Evolutionary conservation across 345 rosid genomes (phyloP), one percentile per base, ranked within the genome.

Genomic region (Hirschfeldia incana): DNA sequence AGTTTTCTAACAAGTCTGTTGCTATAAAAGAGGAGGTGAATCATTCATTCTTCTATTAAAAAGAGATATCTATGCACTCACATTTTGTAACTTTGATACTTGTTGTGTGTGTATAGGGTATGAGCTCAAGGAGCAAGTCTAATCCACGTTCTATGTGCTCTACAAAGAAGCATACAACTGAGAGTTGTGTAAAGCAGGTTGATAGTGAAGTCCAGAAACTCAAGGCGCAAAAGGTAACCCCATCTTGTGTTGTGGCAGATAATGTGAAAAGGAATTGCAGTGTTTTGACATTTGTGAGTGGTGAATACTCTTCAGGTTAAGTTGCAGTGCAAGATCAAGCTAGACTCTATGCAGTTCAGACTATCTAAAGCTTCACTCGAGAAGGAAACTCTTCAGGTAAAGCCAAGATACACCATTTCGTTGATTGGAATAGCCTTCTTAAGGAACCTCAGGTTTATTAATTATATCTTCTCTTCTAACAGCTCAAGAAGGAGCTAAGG

Each of bases 401-500:
- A 17, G 28, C 60, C 27, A 16, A 55, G 60, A 55, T 55, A 1
- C 28, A 55, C 7, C 46, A 10, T 21, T 8, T 9, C 16, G 33
- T 59, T 33, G 63, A 27, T 58, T 0, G 21, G 21, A 33, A 39
- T 15, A 64, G 67, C 9, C 33, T 49, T 53, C 33, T 39, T 12
- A 29, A n/a, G 13, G 44, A 37, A 10, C 63, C 36, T 33, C 68
- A 57, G 27, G 8, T 42, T 66, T 16, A 21, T 67, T 49, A 60
- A 26, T 0, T n/a, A 44, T 26, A 60, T 26, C 63, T 80, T 77
- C 67, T 76, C 76, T 75, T 61, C 1, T 67, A 67, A 76, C 86
- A 94, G 98, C 89, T 91, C n/a, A 92, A 87, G 82, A 94, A 92
- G 84, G 94, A 87, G 75, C 88, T 86, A 72, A 88, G 97, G 83